A percentile compares a stretch with the other conserved stretches of the same genome.
These are phyloP conservation scores for Erodium maritimum DNA, from an alignment of 345 rosid genomes.

Conservation along the genomic window DNA sequence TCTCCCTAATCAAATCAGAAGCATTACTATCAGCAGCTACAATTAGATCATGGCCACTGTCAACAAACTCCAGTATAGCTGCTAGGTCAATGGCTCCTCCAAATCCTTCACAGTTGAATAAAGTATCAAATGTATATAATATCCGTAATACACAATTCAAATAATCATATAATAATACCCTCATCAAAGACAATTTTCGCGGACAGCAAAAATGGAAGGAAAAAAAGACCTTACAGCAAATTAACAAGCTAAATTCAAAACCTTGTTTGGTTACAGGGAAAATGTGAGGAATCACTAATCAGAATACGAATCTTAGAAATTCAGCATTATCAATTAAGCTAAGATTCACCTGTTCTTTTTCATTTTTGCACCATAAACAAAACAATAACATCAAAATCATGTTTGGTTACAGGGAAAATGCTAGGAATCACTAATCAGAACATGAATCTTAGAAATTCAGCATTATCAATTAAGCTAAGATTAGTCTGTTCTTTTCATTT, in stretches of 20 bases:
- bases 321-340: no score
- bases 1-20: slow-evolving; percentile 53
- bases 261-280: no score
- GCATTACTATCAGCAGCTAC: slow-evolving; percentile 50
- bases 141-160: not conserved
- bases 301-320: not conserved
- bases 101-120: slow-evolving; percentile 28
- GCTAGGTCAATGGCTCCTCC: slow-evolving; percentile 49
- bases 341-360: no score
- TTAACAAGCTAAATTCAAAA: not conserved
- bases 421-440: not conserved
- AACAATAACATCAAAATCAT: no score
- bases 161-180: not conserved
- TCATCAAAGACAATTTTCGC: no score
- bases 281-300: not conserved
- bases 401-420: no score
- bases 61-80: slow-evolving; percentile 57
- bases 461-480: no score
- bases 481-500: no score
- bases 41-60: slow-evolving; percentile 59
- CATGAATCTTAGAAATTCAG: not conserved
- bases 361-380: no score
- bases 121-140: not conserved
- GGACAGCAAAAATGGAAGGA: no score
- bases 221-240: not conserved